These are phyloP conservation scores for Lagenidium giganteum DNA, from an alignment of 352 stramenopile species.

Conservation along the genomic window DNA sequence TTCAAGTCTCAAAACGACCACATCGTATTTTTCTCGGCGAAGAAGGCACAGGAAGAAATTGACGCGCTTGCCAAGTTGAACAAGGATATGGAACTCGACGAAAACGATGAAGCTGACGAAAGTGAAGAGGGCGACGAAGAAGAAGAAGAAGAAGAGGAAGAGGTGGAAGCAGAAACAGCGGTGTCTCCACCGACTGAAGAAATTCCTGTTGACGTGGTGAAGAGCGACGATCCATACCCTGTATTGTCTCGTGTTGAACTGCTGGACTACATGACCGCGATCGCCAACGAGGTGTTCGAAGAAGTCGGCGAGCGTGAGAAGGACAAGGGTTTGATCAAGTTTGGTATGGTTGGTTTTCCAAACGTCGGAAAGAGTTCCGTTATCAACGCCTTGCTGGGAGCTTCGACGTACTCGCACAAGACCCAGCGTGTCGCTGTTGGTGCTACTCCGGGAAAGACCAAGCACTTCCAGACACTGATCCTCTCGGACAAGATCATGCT, in stretches of 20 bases:
- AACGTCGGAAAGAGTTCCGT: conserved; percentile 99
- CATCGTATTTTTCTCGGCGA: conserved; percentile 98
- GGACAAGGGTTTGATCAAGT: conserved; percentile 81
- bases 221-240: conserved; percentile 35
- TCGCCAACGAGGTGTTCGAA: conserved; percentile 47
- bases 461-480: conserved; percentile 99
- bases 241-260: conserved; percentile 73
- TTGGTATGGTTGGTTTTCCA: conserved; percentile 99
- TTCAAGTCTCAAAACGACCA: conserved; percentile 90
- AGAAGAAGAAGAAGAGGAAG: conserved; percentile 7
- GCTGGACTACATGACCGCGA: conserved; percentile 57
- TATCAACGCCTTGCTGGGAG: conserved; percentile 98
- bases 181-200: too few relatives aligned
- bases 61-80: conserved; percentile 72
- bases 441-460: conserved; percentile 98
- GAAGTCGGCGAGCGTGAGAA: conserved; percentile 68
- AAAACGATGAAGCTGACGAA: conserved; percentile 23
- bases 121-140: conserved; percentile 33
- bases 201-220: conserved; percentile 9
- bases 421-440: conserved; percentile 96
- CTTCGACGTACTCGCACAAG: conserved; percentile 93
- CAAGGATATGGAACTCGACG: conserved; percentile 25
- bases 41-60: conserved; percentile 90
- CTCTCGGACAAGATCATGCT: conserved; percentile 96
- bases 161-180: neutral